These are phyloP conservation scores for Pulchroboletus neoregius DNA, from an alignment of 1,284 basidiomycete genomes.

Conservation along the genomic window DNA sequence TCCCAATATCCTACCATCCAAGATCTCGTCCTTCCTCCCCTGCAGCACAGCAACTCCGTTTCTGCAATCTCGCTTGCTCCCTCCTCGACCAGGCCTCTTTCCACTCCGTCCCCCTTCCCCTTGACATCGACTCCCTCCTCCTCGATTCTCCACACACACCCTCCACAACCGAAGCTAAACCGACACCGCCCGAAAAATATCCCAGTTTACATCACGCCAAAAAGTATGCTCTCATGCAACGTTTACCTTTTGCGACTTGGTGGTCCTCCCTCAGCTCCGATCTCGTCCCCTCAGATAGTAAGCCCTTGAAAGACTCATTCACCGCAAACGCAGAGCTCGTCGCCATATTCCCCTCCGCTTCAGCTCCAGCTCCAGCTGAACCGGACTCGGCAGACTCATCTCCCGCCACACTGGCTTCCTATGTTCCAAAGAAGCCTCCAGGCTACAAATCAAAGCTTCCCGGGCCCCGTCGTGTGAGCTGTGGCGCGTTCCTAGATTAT, in stretches of 20 bases:
- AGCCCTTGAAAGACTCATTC: slow-evolving; percentile 46
- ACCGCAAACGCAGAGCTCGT: slow-evolving; percentile 72
- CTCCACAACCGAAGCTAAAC: slow-evolving; percentile 28
- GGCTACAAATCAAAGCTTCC: slow-evolving; percentile 39
- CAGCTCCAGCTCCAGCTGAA: slow-evolving; percentile 33
- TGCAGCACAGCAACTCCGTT: slow-evolving; percentile 63
- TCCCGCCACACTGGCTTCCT: slow-evolving; percentile 41
- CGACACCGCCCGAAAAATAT: slow-evolving; percentile 23
- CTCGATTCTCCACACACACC: slow-evolving; percentile 27
- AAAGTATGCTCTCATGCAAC: slow-evolving; percentile 73
- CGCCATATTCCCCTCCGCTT: slow-evolving; percentile 61
- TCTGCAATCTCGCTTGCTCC: slow-evolving; percentile 67
- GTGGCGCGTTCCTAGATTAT: slow-evolving; percentile 71
- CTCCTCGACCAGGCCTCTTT: slow-evolving; percentile 67
- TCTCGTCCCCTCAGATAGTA: slow-evolving; percentile 32
- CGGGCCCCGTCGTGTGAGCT: slow-evolving; percentile 49
- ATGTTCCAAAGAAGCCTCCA: slow-evolving; percentile 40
- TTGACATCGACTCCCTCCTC: slow-evolving; percentile 46
- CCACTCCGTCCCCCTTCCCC: slow-evolving; percentile 42
- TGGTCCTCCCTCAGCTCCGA: slow-evolving; percentile 71
- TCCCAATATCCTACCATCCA: slow-evolving; percentile 62
- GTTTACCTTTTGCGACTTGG: slow-evolving; percentile 67
- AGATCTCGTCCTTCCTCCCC: slow-evolving; percentile 57
- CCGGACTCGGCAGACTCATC: slow-evolving; percentile 15
- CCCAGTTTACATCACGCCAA: slow-evolving; percentile 31